phyloP scores from a whole-genome alignment of 2,329 filamentous ascomycete genomes.

The Pezicula radicicola region DNA sequence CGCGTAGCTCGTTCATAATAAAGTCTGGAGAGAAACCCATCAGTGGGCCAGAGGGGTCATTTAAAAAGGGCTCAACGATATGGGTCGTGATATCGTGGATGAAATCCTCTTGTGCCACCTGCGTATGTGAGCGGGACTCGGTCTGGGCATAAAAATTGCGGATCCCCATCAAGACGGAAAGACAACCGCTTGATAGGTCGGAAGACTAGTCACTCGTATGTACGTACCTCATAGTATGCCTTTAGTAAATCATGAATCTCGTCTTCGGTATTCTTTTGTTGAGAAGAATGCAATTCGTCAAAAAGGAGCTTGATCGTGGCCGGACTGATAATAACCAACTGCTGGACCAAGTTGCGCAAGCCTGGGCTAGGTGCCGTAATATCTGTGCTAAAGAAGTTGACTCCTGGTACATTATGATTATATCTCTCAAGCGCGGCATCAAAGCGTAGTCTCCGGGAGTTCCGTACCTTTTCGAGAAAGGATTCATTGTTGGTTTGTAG shows the following conservation, averaged over 20 bases:
- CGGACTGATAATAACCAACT: constrained; percentile 7
- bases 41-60: constrained; percentile 15
- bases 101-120: constrained; percentile 28
- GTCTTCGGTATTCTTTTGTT: constrained; percentile 26
- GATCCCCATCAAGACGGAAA: background rate
- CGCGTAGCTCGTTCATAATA: constrained; percentile 10
- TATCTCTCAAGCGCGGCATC: constrained; percentile 11
- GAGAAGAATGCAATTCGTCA: constrained; percentile 15
- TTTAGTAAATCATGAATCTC: constrained; percentile 35
- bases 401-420: background rate
- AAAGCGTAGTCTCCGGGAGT: constrained; percentile 11
- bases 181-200: constrained; percentile 1
- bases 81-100: constrained; percentile 22
- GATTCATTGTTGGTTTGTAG: constrained; percentile 11
- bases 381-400: too few relatives aligned
- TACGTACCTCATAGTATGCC: constrained; percentile 33
- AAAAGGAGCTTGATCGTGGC: constrained; percentile 7
- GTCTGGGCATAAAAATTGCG: background rate
- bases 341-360: background rate
- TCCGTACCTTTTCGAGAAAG: constrained; percentile 10
- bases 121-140: background rate
- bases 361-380: too few relatives aligned
- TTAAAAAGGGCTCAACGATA: constrained; percentile 23
- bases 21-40: constrained; percentile 20
- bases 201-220: background rate